Conservation (phyloP, 2,329 filamentous ascomycete genomes). For the Cladosporium sp. region DNA sequence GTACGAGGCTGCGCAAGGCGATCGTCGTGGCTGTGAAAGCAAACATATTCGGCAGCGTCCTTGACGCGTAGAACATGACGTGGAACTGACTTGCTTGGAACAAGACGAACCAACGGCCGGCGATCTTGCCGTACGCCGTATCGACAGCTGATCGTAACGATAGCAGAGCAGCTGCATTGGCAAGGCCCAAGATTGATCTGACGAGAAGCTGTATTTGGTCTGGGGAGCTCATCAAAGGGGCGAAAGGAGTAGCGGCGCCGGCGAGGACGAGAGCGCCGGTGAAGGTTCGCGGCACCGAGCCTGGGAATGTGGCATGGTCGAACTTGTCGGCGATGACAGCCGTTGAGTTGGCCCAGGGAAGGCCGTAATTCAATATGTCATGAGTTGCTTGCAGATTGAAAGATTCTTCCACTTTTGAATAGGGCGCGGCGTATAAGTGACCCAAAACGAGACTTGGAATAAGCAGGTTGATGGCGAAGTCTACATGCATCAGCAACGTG, state of each 20-base stretch:
- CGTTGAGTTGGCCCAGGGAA: constrained; percentile 44
- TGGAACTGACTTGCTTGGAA: constrained; percentile 86
- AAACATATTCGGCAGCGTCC: constrained; percentile 94
- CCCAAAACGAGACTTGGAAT: constrained; percentile 47
- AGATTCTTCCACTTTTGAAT: constrained; percentile 97
- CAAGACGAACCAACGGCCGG: constrained; percentile 71
- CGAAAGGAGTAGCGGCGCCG: constrained; percentile 61
- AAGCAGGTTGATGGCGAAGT: constrained; percentile 46
- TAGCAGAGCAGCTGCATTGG: constrained; percentile 65
- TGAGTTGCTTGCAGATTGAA: constrained; percentile 95
- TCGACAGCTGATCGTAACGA: constrained; percentile 59
- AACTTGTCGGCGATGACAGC: constrained; percentile 51
- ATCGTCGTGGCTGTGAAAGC: constrained; percentile 75
- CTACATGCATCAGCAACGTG: constrained; percentile 18
- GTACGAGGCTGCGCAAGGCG: constrained; percentile 50
- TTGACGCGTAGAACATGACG: constrained; percentile 82
- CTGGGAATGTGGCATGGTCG: constrained; percentile 86
- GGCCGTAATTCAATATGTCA: constrained; percentile 77
- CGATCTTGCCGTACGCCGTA: constrained; percentile 59
- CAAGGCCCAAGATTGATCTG: constrained; percentile 67
- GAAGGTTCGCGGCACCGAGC: constrained; percentile 87
- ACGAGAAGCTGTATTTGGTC: constrained; percentile 58
- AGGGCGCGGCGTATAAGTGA: constrained; percentile 55
- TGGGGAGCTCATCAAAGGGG: constrained; percentile 50
- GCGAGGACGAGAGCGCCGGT: constrained; percentile 73